Evolutionary conservation across 1,284 basidiomycete genomes (phyloP).

Genomic region (Laetiporus sulphureus): DNA sequence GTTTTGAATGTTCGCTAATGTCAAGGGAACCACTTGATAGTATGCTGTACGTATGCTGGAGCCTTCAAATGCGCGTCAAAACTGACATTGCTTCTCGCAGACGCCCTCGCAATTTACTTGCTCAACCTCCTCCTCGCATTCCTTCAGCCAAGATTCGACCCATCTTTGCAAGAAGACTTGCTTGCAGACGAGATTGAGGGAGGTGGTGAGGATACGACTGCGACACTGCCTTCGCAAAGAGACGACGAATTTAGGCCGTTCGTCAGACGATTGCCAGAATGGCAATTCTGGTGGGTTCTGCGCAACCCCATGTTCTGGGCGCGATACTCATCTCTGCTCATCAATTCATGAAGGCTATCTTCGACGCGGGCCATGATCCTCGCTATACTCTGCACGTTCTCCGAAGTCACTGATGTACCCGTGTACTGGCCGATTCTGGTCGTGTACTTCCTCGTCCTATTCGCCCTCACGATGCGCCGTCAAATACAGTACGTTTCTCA

Average conservation of each 20-base stretch:
- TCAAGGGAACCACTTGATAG: slow-evolving; percentile 26
- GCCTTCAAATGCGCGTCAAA: neutral
- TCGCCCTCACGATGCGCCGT: slow-evolving; percentile 86
- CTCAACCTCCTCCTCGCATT: slow-evolving; percentile 87
- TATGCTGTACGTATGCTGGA: slow-evolving; percentile 52
- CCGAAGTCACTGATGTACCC: slow-evolving; percentile 85
- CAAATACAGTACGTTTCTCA: slow-evolving; percentile 80
- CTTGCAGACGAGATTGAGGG: slow-evolving; percentile 94
- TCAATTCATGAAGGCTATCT: slow-evolving; percentile 65
- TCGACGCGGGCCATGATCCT: slow-evolving; percentile 85
- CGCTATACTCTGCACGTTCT: slow-evolving; percentile 76
- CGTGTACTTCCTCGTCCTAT: slow-evolving; percentile 86
- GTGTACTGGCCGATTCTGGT: slow-evolving; percentile 98
- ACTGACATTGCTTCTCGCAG: slow-evolving; percentile 35
- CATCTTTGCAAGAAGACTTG: slow-evolving; percentile 88
- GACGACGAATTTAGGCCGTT: slow-evolving; percentile 97
- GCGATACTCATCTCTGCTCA: too few relatives aligned
- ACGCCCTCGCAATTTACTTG: slow-evolving; percentile 89
- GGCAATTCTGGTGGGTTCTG: slow-evolving; percentile 83
- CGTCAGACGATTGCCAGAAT: slow-evolving; percentile 91
- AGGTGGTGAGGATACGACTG: slow-evolving; percentile 50
- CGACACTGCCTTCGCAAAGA: slow-evolving; percentile 50
- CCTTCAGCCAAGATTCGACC: slow-evolving; percentile 93
- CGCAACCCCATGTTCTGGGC: too few relatives aligned
- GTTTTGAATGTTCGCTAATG: neutral